Base-by-base conservation (phyloP, 371 early-diverging fungal genomes). In the Syncephalastrum monosporum region DNA sequence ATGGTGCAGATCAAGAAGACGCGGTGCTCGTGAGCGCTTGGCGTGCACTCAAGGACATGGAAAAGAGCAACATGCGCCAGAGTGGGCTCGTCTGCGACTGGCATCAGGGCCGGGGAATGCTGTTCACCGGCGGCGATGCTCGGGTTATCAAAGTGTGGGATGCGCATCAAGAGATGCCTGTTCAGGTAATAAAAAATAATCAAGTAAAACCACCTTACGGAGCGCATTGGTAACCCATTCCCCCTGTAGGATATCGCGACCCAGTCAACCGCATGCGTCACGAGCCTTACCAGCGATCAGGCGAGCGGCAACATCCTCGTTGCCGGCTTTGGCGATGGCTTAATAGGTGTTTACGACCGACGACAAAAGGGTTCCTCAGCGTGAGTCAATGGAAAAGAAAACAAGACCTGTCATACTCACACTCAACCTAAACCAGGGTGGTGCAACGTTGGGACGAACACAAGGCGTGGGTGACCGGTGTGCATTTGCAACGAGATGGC, bases 241-340 rank as follows among this genome's bases (percentile, higher is more conserved):
- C 21, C 21, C 21, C 21, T 21, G 17, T 59, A 88, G 88, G 87
- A 88, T 58, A 84, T 93, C 50, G 86, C 86, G 0, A 89, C 91
- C 1, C 81, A 85, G 60, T 82, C 84, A 0, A 71, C 75, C 16
- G 73, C 74, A 12, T 75, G 85, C 42, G 85, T 91, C 13, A 91
- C 93, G 3, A 82, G 83, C 47, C 69, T 93, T 16, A 86, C 89
- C 0, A 85, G 87, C 53, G 91, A 93, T 60, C 80, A 79, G 58
- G 66, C 71, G 3, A 70, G 79, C 7, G 90, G 89, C 6, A 80
- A 88, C 55, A 69, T 90, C 43, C 63, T 95, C 43, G 72, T 92
- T 19, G 90, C 86, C 43, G 93, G 93, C 6, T 91, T 83, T 77
- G 88, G 79, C 10, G 93, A 95, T 75, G 95, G 95, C 12, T 68